Evolutionary conservation across 2,329 filamentous ascomycete species (phyloP).

Genomic region (Penicillium sp.): DNA sequence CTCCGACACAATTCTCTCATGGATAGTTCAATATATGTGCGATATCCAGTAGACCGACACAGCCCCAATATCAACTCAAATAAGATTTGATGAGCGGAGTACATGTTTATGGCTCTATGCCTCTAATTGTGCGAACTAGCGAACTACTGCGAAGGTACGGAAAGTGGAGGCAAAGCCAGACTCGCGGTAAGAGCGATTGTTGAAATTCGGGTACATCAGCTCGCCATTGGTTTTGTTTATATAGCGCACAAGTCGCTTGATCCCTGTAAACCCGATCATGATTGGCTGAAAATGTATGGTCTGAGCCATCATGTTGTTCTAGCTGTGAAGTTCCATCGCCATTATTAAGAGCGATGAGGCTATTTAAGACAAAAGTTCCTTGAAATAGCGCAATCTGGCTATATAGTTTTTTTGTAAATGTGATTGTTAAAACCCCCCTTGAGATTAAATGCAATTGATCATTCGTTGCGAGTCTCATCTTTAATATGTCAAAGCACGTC

Average conservation of each 20-base stretch:
- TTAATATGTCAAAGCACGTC: constrained; percentile 8
- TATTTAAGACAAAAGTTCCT: not conserved
- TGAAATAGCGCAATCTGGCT: not conserved
- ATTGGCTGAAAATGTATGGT: not conserved
- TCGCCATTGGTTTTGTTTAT: not conserved
- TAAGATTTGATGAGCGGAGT: not conserved
- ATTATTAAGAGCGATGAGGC: not conserved
- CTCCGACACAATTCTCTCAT: too few relatives aligned
- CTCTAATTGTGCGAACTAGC: not conserved
- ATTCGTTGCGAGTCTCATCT: too few relatives aligned
- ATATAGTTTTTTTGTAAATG: too few relatives aligned
- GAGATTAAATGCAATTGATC: not conserved
- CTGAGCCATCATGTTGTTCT: not conserved
- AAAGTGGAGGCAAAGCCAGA: not conserved
- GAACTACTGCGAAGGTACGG: not conserved
- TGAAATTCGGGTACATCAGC: not conserved
- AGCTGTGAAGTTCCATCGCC: not conserved
- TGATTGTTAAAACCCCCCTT: not conserved
- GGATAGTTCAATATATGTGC: not conserved
- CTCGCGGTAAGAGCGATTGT: not conserved
- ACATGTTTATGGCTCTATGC: not conserved
- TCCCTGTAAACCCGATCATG: too few relatives aligned
- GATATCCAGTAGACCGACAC: not conserved
- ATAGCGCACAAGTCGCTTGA: not conserved
- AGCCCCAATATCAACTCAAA: not conserved